These are phyloP conservation scores for Phytophthora tubulina DNA, from an alignment of 352 stramenopile genomes.

Conservation along the genomic window DNA sequence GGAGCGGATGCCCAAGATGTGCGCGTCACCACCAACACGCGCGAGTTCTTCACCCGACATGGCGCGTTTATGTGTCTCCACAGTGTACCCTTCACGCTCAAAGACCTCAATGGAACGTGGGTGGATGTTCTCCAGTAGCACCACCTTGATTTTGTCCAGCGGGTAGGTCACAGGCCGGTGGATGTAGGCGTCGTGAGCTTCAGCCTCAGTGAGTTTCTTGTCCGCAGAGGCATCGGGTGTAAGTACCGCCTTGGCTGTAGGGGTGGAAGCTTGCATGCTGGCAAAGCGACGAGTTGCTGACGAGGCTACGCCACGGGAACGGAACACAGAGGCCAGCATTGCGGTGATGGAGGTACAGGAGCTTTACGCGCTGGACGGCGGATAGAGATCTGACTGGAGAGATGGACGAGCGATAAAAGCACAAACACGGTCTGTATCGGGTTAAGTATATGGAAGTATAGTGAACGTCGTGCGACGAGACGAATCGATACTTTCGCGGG, in stretches of 20 bases:
- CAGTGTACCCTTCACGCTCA: conserved; percentile 77
- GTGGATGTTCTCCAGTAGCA: conserved; percentile 89
- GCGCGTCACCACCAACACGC: conserved; percentile 72
- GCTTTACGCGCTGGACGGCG: conserved; percentile 13
- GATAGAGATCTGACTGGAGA: conserved; percentile 36
- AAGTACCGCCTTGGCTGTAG: conserved; percentile 25
- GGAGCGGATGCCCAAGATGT: conserved; percentile 85
- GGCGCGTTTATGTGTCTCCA: conserved; percentile 83
- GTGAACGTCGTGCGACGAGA: conserved; percentile 21
- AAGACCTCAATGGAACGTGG: conserved; percentile 80
- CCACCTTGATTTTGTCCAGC: conserved; percentile 85
- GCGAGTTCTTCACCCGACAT: conserved; percentile 81
- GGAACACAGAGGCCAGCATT: conserved; percentile 57
- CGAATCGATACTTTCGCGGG: conserved; percentile 15
- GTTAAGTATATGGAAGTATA: conserved; percentile 10
- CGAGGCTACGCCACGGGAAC: conserved; percentile 30
- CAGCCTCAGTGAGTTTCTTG: conserved; percentile 26
- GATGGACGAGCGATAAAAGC: conserved; percentile 7
- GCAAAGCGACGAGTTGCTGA: conserved; percentile 40
- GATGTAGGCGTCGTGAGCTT: conserved; percentile 52
- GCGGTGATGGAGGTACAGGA: conserved; percentile 1
- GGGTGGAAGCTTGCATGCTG: conserved; percentile 46
- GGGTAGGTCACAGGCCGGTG: conserved; percentile 79
- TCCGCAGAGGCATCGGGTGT: conserved; percentile 20
- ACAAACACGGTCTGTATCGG: conserved; percentile 15